Conservation (phyloP, 73 alveolate species). For the Paramecium primaurelia region DNA sequence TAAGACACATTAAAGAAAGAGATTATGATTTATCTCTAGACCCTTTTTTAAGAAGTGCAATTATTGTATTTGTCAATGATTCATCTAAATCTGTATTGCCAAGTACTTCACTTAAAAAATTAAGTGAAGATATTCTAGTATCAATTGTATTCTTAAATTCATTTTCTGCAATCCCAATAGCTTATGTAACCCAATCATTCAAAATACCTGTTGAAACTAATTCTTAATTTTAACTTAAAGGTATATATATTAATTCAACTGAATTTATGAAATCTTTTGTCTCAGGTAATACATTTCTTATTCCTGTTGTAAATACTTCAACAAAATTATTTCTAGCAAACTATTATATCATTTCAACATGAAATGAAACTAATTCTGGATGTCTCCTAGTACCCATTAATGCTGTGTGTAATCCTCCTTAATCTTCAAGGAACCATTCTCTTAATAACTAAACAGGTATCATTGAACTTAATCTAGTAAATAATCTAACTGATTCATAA, state of each 20-base stretch:
- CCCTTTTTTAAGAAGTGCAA: constrained; percentile 65
- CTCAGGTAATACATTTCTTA: constrained; percentile 53
- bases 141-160: constrained; percentile 72
- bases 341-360: constrained; percentile 44
- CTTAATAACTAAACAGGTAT: constrained; percentile 77
- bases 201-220: constrained; percentile 67
- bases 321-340: constrained; percentile 67
- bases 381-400: constrained; percentile 79
- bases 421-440: constrained; percentile 87
- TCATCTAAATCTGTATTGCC: constrained; percentile 68
- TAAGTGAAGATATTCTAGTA: constrained; percentile 77
- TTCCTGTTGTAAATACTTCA: constrained; percentile 63
- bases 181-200: constrained; percentile 78
- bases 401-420: constrained; percentile 84
- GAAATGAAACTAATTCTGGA: constrained; percentile 71
- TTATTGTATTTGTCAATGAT: constrained; percentile 62
- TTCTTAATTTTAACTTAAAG: constrained; percentile 66
- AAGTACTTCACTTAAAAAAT: constrained; percentile 74
- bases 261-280: constrained; percentile 52
- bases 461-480: constrained; percentile 75
- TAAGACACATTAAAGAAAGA: constrained; percentile 63
- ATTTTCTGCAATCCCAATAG: constrained; percentile 75
- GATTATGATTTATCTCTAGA: constrained; percentile 73
- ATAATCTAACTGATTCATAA: constrained; percentile 70
- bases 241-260: constrained; percentile 52